These are phyloP conservation scores for Thraustochytrium sp. DNA, from an alignment of 352 stramenopile species.

Conservation along the genomic window DNA sequence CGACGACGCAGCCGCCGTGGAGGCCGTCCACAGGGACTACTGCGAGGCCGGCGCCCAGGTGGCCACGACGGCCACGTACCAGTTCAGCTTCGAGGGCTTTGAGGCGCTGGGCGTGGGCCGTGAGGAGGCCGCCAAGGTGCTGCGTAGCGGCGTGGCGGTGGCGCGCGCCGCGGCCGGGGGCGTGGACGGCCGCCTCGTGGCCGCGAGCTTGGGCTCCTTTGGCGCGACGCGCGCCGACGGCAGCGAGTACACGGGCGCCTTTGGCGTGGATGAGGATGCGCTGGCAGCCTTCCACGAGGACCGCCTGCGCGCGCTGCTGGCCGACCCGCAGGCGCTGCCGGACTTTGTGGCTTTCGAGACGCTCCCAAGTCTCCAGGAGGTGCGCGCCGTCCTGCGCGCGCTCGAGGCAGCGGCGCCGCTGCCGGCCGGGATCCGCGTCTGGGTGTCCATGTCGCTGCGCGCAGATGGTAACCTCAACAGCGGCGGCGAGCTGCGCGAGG, in stretches of 20 bases:
- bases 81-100: conserved; percentile 73
- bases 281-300: conserved; percentile 68
- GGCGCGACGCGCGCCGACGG: conserved; percentile 69
- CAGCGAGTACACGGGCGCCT: conserved; percentile 73
- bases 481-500: conserved; percentile 57
- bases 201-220: conserved; percentile 74
- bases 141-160: conserved; percentile 68
- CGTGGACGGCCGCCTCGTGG: conserved; percentile 57
- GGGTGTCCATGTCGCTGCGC: conserved; percentile 63
- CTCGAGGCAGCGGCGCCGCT: conserved; percentile 54
- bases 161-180: conserved; percentile 54
- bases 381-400: conserved; percentile 66
- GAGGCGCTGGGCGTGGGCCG: conserved; percentile 56
- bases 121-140: conserved; percentile 60
- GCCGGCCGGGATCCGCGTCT: conserved; percentile 44
- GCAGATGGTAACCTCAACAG: conserved; percentile 65
- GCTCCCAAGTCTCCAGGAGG: conserved; percentile 70
- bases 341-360: conserved; percentile 76
- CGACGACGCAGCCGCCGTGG: conserved; percentile 60
- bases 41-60: conserved; percentile 68
- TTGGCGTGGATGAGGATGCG: conserved; percentile 56
- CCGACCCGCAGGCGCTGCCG: conserved; percentile 54
- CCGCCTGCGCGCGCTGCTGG: conserved; percentile 64
- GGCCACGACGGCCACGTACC: conserved; percentile 71
- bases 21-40: conserved; percentile 65